Evolutionary conservation across 257 asterid species (phyloP).

Genomic region (Salvia rosmarinus): DNA sequence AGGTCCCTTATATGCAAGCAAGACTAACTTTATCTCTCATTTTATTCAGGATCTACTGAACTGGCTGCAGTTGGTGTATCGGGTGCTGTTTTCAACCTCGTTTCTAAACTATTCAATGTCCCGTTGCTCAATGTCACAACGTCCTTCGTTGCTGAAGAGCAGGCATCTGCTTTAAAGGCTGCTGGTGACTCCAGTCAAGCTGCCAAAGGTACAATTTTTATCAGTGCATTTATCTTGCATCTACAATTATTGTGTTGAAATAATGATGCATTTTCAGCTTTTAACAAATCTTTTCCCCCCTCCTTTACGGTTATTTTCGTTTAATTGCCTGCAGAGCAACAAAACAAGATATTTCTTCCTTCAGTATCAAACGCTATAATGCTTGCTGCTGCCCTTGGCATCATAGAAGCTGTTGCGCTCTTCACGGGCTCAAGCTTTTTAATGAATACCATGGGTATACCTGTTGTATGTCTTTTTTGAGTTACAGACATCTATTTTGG

Average conservation of each 20-base stretch:
- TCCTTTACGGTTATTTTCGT: background rate
- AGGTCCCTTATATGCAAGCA: too few relatives aligned
- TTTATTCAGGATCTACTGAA: conserved; percentile 78
- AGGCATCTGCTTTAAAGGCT: conserved; percentile 54
- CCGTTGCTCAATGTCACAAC: conserved; percentile 95
- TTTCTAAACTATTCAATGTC: conserved; percentile 87
- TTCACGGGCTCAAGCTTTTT: conserved; percentile 72
- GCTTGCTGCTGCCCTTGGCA: conserved; percentile 87
- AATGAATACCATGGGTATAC: conserved; percentile 88
- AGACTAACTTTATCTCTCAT: conserved; percentile 22
- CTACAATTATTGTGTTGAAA: background rate
- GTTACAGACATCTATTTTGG: conserved; percentile 16
- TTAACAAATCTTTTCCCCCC: background rate
- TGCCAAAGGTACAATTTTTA: conserved; percentile 42
- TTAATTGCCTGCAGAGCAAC: conserved; percentile 44
- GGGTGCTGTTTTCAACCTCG: conserved; percentile 82
- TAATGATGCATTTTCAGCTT: conserved; percentile 8
- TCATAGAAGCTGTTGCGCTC: conserved; percentile 76
- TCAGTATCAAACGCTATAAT: conserved; percentile 80
- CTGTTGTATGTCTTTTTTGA: conserved; percentile 79
- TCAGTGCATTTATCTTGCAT: conserved; percentile 19
- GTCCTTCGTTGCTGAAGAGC: conserved; percentile 98
- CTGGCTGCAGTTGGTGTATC: conserved; percentile 97
- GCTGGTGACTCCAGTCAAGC: conserved; percentile 36
- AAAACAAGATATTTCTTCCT: conserved; percentile 65